Conservation (phyloP, 192 early-diverging fungal species). For the Podila horticola region DNA sequence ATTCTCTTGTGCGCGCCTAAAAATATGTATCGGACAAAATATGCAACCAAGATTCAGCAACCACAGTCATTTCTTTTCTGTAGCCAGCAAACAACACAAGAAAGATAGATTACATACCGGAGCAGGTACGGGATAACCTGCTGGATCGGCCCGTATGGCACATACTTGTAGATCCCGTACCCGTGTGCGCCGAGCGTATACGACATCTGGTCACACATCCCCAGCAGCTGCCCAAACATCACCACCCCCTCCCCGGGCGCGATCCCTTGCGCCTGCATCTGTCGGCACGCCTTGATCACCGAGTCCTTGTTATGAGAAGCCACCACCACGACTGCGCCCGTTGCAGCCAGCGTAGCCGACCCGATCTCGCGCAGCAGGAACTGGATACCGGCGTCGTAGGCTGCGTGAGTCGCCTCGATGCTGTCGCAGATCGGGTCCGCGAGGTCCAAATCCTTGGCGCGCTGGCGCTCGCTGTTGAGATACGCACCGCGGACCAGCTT, state of each 20-base stretch:
- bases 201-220: slow-evolving; percentile 93
- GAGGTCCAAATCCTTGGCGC: slow-evolving; percentile 75
- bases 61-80: background rate
- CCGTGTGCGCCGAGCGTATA: slow-evolving; percentile 81
- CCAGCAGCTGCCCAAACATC: slow-evolving; percentile 92
- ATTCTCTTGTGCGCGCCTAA: slow-evolving; percentile 91
- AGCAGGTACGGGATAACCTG: slow-evolving; percentile 95
- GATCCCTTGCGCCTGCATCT: slow-evolving; percentile 70
- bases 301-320: slow-evolving; percentile 93
- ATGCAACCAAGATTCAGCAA: background rate
- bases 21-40: background rate
- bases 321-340: slow-evolving; percentile 65
- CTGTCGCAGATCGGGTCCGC: slow-evolving; percentile 84
- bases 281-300: slow-evolving; percentile 66
- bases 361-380: slow-evolving; percentile 69
- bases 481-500: slow-evolving; percentile 93
- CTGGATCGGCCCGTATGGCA: slow-evolving; percentile 90
- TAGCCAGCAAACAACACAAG: background rate
- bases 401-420: slow-evolving; percentile 82
- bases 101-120: slow-evolving; percentile 70
- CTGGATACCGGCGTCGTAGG: slow-evolving; percentile 83
- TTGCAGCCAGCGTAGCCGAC: slow-evolving; percentile 4
- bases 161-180: slow-evolving; percentile 90
- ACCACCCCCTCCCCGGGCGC: slow-evolving; percentile 68
- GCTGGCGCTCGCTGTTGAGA: slow-evolving; percentile 73